phyloP scores from a whole-genome alignment of 2,329 filamentous ascomycete species.

The Ceratocystis eucalypticola region DNA sequence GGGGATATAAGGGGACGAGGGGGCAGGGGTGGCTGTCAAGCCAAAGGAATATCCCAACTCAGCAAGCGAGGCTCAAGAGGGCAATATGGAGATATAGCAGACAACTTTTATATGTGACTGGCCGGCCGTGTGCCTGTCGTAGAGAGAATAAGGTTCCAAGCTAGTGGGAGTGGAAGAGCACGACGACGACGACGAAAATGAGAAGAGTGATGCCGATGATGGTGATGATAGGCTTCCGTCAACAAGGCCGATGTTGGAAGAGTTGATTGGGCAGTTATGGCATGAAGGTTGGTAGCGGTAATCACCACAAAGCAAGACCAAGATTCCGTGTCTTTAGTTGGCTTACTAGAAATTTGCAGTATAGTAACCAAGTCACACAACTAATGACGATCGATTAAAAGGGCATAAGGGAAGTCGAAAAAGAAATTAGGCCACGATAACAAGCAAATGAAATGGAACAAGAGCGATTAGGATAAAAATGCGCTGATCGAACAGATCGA shows the following conservation, averaged over 20 bases:
- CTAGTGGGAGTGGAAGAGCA: background rate
- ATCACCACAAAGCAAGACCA: too few species aligned
- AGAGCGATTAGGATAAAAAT: background rate
- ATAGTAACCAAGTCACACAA: background rate
- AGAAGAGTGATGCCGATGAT: background rate
- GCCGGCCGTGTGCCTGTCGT: conserved; percentile 2
- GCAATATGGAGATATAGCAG: conserved; percentile 8
- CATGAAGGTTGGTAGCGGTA: background rate
- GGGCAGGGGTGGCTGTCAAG: background rate
- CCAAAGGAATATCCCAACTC: conserved; percentile 8
- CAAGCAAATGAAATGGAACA: background rate
- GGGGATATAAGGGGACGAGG: background rate
- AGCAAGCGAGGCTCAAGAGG: conserved; percentile 9
- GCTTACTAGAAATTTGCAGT: too few species aligned
- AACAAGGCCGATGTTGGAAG: too few species aligned
- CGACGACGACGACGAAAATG: background rate
- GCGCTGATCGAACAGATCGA: background rate
- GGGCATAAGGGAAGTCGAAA: background rate
- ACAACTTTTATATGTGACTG: background rate
- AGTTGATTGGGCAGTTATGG: background rate
- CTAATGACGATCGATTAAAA: background rate
- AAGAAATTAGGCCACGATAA: background rate
- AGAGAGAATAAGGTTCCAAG: conserved; percentile 6
- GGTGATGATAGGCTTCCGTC: background rate
- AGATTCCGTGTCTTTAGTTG: too few species aligned